Evolutionary conservation across 495 filamentous ascomycete genomes (phyloP), one percentile per base, ranked within the genome.

Genomic region (Neurospora sp.): DNA sequence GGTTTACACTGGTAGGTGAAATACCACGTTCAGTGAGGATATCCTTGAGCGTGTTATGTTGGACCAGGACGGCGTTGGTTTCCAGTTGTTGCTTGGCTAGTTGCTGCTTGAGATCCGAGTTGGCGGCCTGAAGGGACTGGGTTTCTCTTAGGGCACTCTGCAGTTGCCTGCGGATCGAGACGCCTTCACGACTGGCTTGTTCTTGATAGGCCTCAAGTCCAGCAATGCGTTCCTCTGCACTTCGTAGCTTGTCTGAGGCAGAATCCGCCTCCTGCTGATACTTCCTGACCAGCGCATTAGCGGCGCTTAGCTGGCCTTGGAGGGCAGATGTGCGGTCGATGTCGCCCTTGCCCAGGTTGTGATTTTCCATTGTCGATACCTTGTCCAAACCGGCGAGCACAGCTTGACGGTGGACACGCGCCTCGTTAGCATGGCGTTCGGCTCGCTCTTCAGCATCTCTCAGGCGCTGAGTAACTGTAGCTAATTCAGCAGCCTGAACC

Each of bases 131-230:
- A 16, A 93, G 84, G 3, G 85, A 84, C 77, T 96, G 93, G 59
- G 89, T 88, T 53, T 99, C 94, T 74, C 89, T 91, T 75, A 96
- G 85, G 3, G 91, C 89, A 40, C 88, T 86, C 79, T 98, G 94
- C 70, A 99, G 87, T 76, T 97, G 94, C 79, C 94, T 89, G 40
- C 96, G 90, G 53, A 98, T 90, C 40, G 91, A 88, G 71, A 99
- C 87, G 41, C 93, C 92, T 81, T 99, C 96, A 41, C 96, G 87
- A 79, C 94, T 98, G 6, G 94, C 90, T 83, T 99, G 96, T 77
- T 98, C 95, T 82, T 99, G 96, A 79, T 97, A 97, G 3, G 93
- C 93, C 81, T 99, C 96, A 6, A 99, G 86, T 3, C 95, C 94
- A 17, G 96, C 96, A 78, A 99, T 98, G 8, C 96, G 88, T 80